These are phyloP conservation scores for Escovopsis sp. DNA, from an alignment of 2,329 filamentous ascomycete species.

Conservation along the genomic window DNA sequence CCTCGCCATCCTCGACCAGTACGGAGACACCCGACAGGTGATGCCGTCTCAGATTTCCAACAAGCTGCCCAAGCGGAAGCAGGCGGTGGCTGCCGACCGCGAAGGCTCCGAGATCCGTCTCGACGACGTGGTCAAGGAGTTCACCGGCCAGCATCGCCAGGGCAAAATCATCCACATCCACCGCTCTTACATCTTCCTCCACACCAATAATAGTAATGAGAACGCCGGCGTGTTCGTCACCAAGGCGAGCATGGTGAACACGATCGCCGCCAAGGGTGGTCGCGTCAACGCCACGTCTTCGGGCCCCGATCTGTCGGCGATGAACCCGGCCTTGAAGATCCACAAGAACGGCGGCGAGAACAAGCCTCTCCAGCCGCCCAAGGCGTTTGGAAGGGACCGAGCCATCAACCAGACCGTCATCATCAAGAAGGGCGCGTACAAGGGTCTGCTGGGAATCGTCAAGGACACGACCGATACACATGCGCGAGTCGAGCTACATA, in stretches of 20 bases:
- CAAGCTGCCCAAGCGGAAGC: conserved; percentile 67
- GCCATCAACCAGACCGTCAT: conserved; percentile 85
- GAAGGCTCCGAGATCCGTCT: conserved; percentile 85
- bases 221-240: conserved; percentile 85
- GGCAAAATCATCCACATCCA: conserved; percentile 91
- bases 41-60: conserved; percentile 88
- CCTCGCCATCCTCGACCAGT: conserved; percentile 78
- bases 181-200: conserved; percentile 80
- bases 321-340: conserved; percentile 81
- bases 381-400: conserved; percentile 65
- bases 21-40: conserved; percentile 65
- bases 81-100: conserved; percentile 81
- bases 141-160: conserved; percentile 67
- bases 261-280: conserved; percentile 87
- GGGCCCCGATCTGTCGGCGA: conserved; percentile 71
- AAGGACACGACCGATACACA: conserved; percentile 82
- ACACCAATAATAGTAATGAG: conserved; percentile 70
- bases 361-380: conserved; percentile 47
- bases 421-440: conserved; percentile 75
- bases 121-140: conserved; percentile 87
- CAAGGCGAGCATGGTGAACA: conserved; percentile 71
- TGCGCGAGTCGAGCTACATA: conserved; percentile 84
- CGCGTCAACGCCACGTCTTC: conserved; percentile 45
- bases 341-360: conserved; percentile 42
- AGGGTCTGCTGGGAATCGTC: conserved; percentile 86